Evolutionary conservation across 1,284 basidiomycete species (phyloP).

Genomic region (Wallemia mellicola): DNA sequence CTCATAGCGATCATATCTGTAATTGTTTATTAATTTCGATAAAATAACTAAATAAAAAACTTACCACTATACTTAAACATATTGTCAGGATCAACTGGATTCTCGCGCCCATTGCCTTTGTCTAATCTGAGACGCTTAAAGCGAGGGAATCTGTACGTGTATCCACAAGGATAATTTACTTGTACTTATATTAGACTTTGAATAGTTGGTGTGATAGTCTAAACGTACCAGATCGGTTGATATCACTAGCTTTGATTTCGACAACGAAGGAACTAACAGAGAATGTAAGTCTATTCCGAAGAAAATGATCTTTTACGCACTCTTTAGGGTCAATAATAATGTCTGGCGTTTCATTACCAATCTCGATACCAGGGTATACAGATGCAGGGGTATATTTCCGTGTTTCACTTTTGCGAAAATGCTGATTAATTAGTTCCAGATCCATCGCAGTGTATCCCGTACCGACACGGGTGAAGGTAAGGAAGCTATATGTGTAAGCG

Average conservation of each 20-base stretch:
- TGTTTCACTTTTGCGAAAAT: slow-evolving; percentile 14
- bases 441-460: slow-evolving; percentile 9
- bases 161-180: neutral
- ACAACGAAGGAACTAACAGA: slow-evolving; percentile 54
- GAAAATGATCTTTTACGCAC: slow-evolving; percentile 11
- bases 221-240: slow-evolving; percentile 35
- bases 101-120: neutral
- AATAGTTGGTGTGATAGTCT: too few species aligned
- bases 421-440: slow-evolving; percentile 14
- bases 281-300: slow-evolving; percentile 15
- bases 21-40: neutral
- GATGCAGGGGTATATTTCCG: slow-evolving; percentile 2
- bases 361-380: neutral
- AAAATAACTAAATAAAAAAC: neutral
- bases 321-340: slow-evolving; percentile 17
- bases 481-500: too few species aligned
- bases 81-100: neutral
- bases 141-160: slow-evolving; percentile 43
- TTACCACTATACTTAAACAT: neutral
- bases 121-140: slow-evolving; percentile 33
- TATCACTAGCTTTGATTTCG: slow-evolving; percentile 68
- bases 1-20: neutral
- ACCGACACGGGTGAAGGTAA: neutral
- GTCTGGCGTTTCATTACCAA: slow-evolving; percentile 11
- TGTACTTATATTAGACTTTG: too few species aligned